Evolutionary conservation across 2,329 filamentous ascomycete genomes (phyloP).

Genomic region (Passalora sequoiae): DNA sequence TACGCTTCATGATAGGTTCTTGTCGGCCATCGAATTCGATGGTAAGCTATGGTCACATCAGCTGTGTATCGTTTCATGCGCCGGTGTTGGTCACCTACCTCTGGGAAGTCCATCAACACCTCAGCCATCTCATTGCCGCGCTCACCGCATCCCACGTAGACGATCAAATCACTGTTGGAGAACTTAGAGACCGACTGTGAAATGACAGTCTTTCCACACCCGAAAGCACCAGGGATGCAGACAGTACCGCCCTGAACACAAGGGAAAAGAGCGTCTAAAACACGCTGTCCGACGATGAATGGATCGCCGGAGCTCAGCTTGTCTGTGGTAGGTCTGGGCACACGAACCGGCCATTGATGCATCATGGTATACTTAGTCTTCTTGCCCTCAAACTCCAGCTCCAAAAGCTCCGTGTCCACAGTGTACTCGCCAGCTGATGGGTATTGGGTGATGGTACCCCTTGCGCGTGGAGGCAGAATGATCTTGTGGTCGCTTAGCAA

Average conservation of each 20-base stretch:
- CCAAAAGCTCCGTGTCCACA: conserved; percentile 86
- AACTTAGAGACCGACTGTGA: conserved; percentile 98
- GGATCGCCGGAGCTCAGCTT: conserved; percentile 84
- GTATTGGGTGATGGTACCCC: conserved; percentile 88
- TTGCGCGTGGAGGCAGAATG: conserved; percentile 79
- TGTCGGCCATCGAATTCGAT: conserved; percentile 91
- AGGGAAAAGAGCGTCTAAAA: conserved; percentile 92
- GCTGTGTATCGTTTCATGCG: neutral
- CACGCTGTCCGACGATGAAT: conserved; percentile 94
- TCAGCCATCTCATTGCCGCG: conserved; percentile 99
- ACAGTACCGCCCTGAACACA: conserved; percentile 96
- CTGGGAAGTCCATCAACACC: conserved; percentile 99
- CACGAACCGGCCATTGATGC: conserved; percentile 97
- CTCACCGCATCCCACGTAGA: conserved; percentile 90
- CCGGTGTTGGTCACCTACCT: conserved; percentile 45
- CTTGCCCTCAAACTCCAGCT: conserved; percentile 94
- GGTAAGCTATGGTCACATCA: conserved; percentile 55
- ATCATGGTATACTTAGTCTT: conserved; percentile 96
- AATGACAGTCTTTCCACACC: conserved; percentile 99
- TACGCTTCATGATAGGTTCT: conserved; percentile 99
- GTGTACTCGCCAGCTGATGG: conserved; percentile 87
- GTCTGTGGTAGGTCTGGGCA: conserved; percentile 85
- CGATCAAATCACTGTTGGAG: conserved; percentile 98
- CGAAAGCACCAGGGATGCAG: conserved; percentile 96
- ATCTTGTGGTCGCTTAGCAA: conserved; percentile 92